Evolutionary conservation across 2,329 filamentous ascomycete species (phyloP), one percentile per base, ranked within the genome.

Genomic region (Colletotrichum trifolii): DNA sequence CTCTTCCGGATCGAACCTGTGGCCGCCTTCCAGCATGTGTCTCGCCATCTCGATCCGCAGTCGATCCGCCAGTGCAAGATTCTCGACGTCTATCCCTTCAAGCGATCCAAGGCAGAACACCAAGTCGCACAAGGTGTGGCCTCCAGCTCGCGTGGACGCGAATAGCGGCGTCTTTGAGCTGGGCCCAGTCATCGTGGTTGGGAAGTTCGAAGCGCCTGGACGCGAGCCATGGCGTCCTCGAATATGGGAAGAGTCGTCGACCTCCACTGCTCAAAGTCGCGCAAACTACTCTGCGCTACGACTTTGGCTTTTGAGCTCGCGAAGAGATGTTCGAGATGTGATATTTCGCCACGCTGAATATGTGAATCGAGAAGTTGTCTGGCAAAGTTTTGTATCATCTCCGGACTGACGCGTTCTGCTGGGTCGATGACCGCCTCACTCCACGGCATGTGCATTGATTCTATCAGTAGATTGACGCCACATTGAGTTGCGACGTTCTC

Each of bases 11-110:
- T 39, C 25, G 11, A 25, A 4, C 5, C 34, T 6, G 10, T 12
- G 4, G 5, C 45, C 46, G 13, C n/a, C 33, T 9, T 42, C 36
- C n/a, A 38, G 9, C 8, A 63, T 12, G 4, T 34, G 34, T 12
- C 4, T 53, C 13, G 60, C 60, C 47, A 53, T 33, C 3, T 59
- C 60, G 6, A 63, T 4, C 6, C 54, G 60, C n/a, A 63, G 12
- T 34, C 48, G 17, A 33, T 59, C 47, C 10, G 42, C 8, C 11
- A 63, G 15, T 7, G 47, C 42, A 11, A 35, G 47, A 10, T n/a
- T 13, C 3, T 48, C 48, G 49, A 54, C 2, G 34, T 54, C n/a
- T 8, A 54, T 13, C n/a, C 34, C 25, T 5, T 54, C 43, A 8
- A 54, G 42, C 10, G 42, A 42, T 0, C 55, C 60, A 4, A 60